Evolutionary conservation across 78 protist species (phyloP).

Genomic region (Emiliania huxleyi): DNA sequence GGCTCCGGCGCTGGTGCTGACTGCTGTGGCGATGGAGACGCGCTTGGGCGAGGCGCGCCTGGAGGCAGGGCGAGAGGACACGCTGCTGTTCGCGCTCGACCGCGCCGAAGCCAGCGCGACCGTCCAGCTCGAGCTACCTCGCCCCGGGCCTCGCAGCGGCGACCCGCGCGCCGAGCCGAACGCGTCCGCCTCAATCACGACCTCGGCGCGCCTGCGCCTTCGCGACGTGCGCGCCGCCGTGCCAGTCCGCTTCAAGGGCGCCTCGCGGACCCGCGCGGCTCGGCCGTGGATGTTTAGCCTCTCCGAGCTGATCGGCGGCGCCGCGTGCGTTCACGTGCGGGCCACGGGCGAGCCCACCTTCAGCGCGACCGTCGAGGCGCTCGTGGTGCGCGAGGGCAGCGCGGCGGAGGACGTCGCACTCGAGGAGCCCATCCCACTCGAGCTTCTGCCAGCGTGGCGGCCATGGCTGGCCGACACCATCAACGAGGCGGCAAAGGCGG

Average conservation of each 20-base stretch:
- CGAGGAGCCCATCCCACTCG: neutral
- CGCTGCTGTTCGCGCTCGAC: neutral
- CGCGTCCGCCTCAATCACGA: neutral
- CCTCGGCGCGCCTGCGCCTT: neutral
- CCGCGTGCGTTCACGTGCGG: neutral
- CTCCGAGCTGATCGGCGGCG: neutral
- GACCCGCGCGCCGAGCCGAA: neutral
- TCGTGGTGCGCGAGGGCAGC: neutral
- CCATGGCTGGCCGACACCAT: neutral
- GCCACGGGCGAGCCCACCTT: neutral
- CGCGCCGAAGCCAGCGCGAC: neutral
- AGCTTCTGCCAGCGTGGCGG: neutral
- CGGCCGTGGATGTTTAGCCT: neutral
- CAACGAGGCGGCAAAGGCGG: neutral
- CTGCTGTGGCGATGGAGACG: too few relatives aligned
- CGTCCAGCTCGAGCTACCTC: neutral
- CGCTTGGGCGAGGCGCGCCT: neutral
- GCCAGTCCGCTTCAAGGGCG: neutral
- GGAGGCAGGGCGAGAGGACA: neutral
- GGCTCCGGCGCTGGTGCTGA: too few relatives aligned
- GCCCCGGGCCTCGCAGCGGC: neutral
- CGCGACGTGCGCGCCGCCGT: neutral
- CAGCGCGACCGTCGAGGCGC: neutral
- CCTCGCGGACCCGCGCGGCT: neutral
- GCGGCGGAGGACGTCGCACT: neutral